These are phyloP conservation scores for Diaporthe capsici DNA, from an alignment of 2,329 filamentous ascomycete genomes.

Conservation along the genomic window DNA sequence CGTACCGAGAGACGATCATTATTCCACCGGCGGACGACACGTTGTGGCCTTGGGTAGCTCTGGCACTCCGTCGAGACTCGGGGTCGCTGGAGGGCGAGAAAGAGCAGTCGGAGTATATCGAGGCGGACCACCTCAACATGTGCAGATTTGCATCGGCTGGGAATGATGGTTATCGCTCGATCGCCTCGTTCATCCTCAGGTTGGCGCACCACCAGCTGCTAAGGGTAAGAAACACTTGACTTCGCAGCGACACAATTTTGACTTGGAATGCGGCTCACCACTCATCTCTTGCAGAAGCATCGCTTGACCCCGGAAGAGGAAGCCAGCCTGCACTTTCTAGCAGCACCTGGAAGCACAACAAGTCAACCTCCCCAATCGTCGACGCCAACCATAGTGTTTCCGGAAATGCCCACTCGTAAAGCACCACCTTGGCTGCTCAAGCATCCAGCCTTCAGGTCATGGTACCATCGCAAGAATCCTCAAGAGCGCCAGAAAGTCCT, in stretches of 20 bases:
- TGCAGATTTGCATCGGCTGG: constrained; percentile 54
- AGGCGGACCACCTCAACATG: constrained; percentile 57
- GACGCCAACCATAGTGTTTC: constrained; percentile 33
- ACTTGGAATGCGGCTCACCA: neutral
- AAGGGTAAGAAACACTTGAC: constrained; percentile 40
- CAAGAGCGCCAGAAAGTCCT: constrained; percentile 48
- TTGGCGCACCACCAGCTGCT: constrained; percentile 46
- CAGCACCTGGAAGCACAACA: constrained; percentile 42
- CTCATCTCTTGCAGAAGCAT: neutral
- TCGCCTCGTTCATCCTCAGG: constrained; percentile 44
- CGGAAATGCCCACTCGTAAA: constrained; percentile 45
- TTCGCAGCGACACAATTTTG: too few relatives aligned
- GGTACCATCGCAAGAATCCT: constrained; percentile 48
- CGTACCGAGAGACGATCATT: constrained; percentile 47
- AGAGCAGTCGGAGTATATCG: constrained; percentile 51
- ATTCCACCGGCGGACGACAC: constrained; percentile 34
- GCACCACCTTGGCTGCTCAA: constrained; percentile 52
- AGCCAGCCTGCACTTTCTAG: constrained; percentile 45
- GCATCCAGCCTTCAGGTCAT: constrained; percentile 49
- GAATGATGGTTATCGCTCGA: constrained; percentile 48
- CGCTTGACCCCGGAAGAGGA: neutral
- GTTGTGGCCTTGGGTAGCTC: constrained; percentile 4
- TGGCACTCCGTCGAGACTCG: constrained; percentile 46
- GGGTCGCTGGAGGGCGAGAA: constrained; percentile 50
- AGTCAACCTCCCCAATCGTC: neutral